Evolutionary conservation across 305 asterid genomes (phyloP).

Genomic region (Fraxinus nigra): DNA sequence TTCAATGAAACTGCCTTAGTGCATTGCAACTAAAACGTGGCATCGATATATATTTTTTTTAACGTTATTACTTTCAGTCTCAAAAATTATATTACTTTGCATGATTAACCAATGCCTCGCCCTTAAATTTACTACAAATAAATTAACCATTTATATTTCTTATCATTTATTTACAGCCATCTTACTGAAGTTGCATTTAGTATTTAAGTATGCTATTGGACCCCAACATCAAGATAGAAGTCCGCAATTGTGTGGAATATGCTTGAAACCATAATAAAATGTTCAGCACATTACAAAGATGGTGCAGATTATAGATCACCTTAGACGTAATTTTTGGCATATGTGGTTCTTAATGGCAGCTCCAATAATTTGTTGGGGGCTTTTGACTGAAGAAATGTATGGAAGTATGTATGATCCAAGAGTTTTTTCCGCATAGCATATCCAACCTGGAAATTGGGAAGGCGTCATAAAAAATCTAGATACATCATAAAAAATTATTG

Average conservation of each 20-base stretch:
- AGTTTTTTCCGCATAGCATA: slow-evolving; percentile 97
- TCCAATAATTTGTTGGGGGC: slow-evolving; percentile 95
- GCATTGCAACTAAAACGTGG: not conserved
- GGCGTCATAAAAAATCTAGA: slow-evolving; percentile 12
- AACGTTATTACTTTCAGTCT: too few species aligned
- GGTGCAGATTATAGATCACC: slow-evolving; percentile 41
- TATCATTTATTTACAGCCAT: slow-evolving; percentile 4
- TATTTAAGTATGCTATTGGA: not conserved
- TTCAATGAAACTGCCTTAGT: not conserved
- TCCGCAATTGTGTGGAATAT: not conserved
- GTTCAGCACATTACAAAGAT: slow-evolving; percentile 5
- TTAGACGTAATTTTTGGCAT: slow-evolving; percentile 51
- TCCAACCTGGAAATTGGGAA: slow-evolving; percentile 69
- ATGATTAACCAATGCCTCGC: not conserved
- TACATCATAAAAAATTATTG: not conserved
- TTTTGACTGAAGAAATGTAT: slow-evolving; percentile 85
- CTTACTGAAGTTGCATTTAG: not conserved
- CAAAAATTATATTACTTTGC: not conserved
- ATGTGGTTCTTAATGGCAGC: slow-evolving; percentile 65
- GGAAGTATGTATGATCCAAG: slow-evolving; percentile 91
- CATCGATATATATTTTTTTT: too few species aligned
- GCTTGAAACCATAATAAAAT: not conserved
- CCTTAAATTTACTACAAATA: not conserved
- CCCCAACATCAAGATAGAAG: not conserved
- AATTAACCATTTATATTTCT: slow-evolving; percentile 7